phyloP scores from a whole-genome alignment of 306 rosid species.

The Medicago arabica region DNA sequence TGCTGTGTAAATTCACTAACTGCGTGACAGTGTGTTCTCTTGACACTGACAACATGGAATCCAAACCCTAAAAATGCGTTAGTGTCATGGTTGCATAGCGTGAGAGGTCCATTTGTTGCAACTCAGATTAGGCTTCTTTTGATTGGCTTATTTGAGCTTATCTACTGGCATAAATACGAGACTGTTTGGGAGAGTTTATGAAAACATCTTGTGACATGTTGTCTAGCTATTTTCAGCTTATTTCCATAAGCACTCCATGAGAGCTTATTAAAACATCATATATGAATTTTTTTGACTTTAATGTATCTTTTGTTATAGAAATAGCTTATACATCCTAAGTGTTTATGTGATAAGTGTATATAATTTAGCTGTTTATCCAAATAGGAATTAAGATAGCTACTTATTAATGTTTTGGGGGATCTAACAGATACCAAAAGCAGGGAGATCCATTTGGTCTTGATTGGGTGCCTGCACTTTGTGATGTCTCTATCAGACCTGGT shows the following conservation, averaged over 20 bases:
- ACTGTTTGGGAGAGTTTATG: not conserved
- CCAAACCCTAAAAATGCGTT: constrained; percentile 4
- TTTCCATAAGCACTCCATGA: not conserved
- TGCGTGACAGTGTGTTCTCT: not conserved
- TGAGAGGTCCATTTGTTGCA: not conserved
- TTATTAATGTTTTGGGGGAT: constrained; percentile 38
- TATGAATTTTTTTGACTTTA: not conserved
- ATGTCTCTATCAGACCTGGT: constrained; percentile 84
- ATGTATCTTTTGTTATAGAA: not conserved
- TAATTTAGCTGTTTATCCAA: constrained; percentile 5
- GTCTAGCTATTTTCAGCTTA: not conserved
- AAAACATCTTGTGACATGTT: not conserved
- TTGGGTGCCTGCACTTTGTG: constrained; percentile 90
- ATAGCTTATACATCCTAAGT: not conserved
- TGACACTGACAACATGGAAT: not conserved
- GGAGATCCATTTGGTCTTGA: constrained; percentile 84
- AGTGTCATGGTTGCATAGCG: not conserved
- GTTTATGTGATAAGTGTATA: not conserved
- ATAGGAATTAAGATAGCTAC: not conserved
- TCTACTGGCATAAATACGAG: not conserved
- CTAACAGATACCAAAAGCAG: constrained; percentile 59
- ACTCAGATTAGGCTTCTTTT: not conserved
- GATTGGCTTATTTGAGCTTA: not conserved
- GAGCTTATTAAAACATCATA: not conserved
- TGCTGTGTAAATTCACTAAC: not conserved